These are phyloP conservation scores for Pyrenochaeta sp. DNA, from an alignment of 2,329 filamentous ascomycete species.

Conservation along the genomic window DNA sequence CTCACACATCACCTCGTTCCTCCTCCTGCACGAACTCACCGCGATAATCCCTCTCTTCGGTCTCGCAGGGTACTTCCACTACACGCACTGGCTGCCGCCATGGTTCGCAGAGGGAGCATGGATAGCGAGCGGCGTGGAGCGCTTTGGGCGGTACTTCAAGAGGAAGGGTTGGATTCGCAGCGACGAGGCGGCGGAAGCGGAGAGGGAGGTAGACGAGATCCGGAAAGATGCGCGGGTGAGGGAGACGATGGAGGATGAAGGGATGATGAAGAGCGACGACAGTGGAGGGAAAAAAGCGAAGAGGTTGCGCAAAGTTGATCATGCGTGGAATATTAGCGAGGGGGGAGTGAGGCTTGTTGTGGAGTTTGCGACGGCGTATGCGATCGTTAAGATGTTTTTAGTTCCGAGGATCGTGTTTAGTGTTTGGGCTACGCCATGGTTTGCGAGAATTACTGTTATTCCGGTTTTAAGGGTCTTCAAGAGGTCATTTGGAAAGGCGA, in stretches of 20 bases:
- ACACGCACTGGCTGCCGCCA: slow-evolving; percentile 75
- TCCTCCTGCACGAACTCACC: slow-evolving; percentile 91
- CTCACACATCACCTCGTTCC: slow-evolving; percentile 84
- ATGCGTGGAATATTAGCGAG: slow-evolving; percentile 51
- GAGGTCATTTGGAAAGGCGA: slow-evolving; percentile 49
- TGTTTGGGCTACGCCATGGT: slow-evolving; percentile 91
- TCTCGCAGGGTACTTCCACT: slow-evolving; percentile 58
- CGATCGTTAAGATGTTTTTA: slow-evolving; percentile 84
- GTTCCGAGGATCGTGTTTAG: slow-evolving; percentile 79
- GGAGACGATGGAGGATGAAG: slow-evolving; percentile 71
- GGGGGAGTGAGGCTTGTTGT: slow-evolving; percentile 64
- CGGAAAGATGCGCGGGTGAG: slow-evolving; percentile 36
- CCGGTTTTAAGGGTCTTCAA: slow-evolving; percentile 44
- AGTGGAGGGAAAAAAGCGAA: slow-evolving; percentile 44
- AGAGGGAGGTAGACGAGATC: slow-evolving; percentile 24
- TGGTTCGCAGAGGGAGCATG: slow-evolving; percentile 61
- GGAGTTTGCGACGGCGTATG: slow-evolving; percentile 87
- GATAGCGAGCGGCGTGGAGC: slow-evolving; percentile 70
- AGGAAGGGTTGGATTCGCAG: slow-evolving; percentile 82
- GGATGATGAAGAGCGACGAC: slow-evolving; percentile 52
- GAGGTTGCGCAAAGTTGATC: slow-evolving; percentile 43
- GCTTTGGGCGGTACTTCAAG: slow-evolving; percentile 79
- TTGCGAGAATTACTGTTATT: slow-evolving; percentile 64
- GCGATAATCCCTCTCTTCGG: slow-evolving; percentile 71
- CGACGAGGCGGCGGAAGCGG: slow-evolving; percentile 57